Conservation (phyloP, 1,284 basidiomycete genomes). For the Fomitopsis schrenkii region DNA sequence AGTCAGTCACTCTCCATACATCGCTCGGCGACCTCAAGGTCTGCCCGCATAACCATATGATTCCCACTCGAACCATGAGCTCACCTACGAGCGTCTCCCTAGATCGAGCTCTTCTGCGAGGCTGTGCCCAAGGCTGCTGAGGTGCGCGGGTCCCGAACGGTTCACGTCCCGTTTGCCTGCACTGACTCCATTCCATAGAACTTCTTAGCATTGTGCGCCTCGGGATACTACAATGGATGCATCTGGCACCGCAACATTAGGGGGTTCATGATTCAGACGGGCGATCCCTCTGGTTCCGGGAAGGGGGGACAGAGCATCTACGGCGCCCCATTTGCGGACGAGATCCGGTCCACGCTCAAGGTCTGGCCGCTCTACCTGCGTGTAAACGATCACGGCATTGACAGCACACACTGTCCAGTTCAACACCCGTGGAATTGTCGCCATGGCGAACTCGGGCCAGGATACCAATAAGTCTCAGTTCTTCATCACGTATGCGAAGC, state of each 20-base stretch:
- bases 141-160: constrained; percentile 37
- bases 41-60: constrained; percentile 12
- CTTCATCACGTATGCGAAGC: constrained; percentile 91
- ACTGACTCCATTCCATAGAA: constrained; percentile 51
- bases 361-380: constrained; percentile 35
- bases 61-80: neutral
- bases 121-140: constrained; percentile 92
- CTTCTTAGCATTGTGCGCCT: constrained; percentile 91
- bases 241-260: constrained; percentile 94
- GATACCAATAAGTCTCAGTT: constrained; percentile 96
- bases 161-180: neutral
- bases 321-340: constrained; percentile 86
- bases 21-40: constrained; percentile 95
- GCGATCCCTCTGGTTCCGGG: constrained; percentile 79
- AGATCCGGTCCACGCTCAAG: constrained; percentile 89
- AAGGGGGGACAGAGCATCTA: constrained; percentile 85
- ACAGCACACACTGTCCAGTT: constrained; percentile 52
- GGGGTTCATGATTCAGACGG: constrained; percentile 94
- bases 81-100: constrained; percentile 5
- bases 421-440: constrained; percentile 89
- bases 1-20: constrained; percentile 97
- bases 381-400: neutral
- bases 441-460: constrained; percentile 94
- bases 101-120: constrained; percentile 98
- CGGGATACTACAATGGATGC: constrained; percentile 82